Evolutionary conservation across 768 basidiomycete species (phyloP).

Genomic region (Suillus plorans): DNA sequence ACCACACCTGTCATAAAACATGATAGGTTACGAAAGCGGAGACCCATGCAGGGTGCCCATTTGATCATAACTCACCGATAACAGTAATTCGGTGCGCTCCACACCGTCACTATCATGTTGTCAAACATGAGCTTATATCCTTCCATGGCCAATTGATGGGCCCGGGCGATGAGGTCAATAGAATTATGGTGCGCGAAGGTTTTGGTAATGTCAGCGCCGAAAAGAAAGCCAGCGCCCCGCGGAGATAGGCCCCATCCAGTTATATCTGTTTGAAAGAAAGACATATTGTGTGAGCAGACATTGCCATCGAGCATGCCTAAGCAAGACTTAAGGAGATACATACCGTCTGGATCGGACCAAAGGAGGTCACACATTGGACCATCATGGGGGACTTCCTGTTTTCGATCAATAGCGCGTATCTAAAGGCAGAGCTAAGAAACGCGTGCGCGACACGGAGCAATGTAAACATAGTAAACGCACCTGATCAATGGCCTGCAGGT

Average conservation of each 20-base stretch:
- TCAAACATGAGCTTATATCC: constrained; percentile 98
- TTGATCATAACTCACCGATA: constrained; percentile 66
- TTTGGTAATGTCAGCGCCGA: constrained; percentile 91
- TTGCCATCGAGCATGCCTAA: constrained; percentile 6
- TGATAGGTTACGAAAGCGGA: constrained; percentile 15
- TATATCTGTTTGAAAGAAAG: constrained; percentile 58
- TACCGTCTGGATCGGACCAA: constrained; percentile 99
- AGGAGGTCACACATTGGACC: constrained; percentile 98
- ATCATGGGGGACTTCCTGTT: constrained; percentile 98
- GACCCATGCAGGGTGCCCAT: constrained; percentile 14
- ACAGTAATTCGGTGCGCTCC: constrained; percentile 98
- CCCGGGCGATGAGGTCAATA: constrained; percentile 93
- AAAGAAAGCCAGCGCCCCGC: constrained; percentile 95
- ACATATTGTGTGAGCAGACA: constrained; percentile 16
- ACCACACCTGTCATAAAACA: constrained; percentile 65
- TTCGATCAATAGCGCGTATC: constrained; percentile 94
- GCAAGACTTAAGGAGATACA: constrained; percentile 17
- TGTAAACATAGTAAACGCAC: constrained; percentile 39
- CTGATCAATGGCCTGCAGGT: constrained; percentile 84
- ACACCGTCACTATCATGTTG: constrained; percentile 91
- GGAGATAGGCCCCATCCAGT: constrained; percentile 95
- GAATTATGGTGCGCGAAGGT: constrained; percentile 87
- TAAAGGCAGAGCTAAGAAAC: constrained; percentile 26
- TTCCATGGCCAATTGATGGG: constrained; percentile 98
- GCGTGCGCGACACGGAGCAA: constrained; percentile 16